These are phyloP conservation scores for Fusarium praegraminearum DNA, from an alignment of 2,329 filamentous ascomycete species.

Conservation along the genomic window DNA sequence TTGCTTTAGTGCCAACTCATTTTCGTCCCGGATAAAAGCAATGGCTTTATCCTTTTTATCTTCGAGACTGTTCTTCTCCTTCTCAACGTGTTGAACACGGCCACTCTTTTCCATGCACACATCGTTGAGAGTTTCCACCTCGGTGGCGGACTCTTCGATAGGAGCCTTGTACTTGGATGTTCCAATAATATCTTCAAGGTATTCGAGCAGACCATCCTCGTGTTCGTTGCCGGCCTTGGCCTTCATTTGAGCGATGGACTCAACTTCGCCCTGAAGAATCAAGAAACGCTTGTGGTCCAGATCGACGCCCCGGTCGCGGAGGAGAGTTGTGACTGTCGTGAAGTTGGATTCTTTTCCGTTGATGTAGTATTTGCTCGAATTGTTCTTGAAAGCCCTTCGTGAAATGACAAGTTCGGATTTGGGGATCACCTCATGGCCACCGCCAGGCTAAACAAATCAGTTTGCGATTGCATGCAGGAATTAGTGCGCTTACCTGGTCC, in stretches of 20 bases:
- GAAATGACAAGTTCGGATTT: slow-evolving; percentile 90
- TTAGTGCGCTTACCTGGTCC: slow-evolving; percentile 70
- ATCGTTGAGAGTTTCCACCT: slow-evolving; percentile 94
- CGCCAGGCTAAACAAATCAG: slow-evolving; percentile 68
- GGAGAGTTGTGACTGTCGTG: slow-evolving; percentile 86
- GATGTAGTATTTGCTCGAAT: slow-evolving; percentile 98
- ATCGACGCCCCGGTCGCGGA: slow-evolving; percentile 90
- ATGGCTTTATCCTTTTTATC: slow-evolving; percentile 97
- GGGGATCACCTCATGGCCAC: slow-evolving; percentile 80
- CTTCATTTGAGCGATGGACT: slow-evolving; percentile 99
- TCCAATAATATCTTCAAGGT: slow-evolving; percentile 97
- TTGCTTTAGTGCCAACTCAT: slow-evolving; percentile 90
- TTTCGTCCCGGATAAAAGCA: slow-evolving; percentile 90
- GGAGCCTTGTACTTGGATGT: slow-evolving; percentile 98
- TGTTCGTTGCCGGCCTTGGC: slow-evolving; percentile 94
- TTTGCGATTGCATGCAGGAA: too few relatives aligned
- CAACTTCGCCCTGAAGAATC: slow-evolving; percentile 96
- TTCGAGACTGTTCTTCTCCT: slow-evolving; percentile 91
- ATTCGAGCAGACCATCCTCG: slow-evolving; percentile 95
- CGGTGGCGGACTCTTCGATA: slow-evolving; percentile 91
- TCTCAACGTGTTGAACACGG: slow-evolving; percentile 96
- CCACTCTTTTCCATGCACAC: slow-evolving; percentile 94
- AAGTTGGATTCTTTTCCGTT: slow-evolving; percentile 91
- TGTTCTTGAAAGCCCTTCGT: slow-evolving; percentile 95
- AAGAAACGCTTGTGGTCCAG: slow-evolving; percentile 98